Percentiles rank a stretch among this genome's conserved stretches.
Evolutionary conservation across 2,329 filamentous ascomycete genomes (phyloP).

Genomic region (Apiospora hydei): DNA sequence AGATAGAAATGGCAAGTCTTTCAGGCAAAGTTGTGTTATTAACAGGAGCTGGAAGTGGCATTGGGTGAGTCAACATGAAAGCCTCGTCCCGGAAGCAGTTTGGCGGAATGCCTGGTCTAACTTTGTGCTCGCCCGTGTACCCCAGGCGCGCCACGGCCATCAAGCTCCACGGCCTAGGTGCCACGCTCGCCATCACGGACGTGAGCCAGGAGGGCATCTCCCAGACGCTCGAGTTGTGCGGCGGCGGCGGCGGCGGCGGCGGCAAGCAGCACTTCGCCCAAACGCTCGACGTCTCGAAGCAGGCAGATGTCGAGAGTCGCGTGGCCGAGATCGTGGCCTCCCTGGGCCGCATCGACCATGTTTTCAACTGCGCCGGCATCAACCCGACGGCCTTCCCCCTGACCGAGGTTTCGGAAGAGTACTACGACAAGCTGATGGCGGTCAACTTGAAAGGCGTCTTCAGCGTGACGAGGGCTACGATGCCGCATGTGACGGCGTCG

Average conservation of each 20-base stretch:
- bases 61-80: conserved; percentile 23
- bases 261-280: conserved; percentile 24
- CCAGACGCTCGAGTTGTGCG: conserved; percentile 12
- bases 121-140: neutral
- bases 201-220: conserved; percentile 35
- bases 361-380: conserved; percentile 54
- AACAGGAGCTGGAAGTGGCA: conserved; percentile 30
- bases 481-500: conserved; percentile 45
- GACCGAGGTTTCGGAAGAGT: conserved; percentile 51
- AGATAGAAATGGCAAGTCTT: conserved; percentile 14
- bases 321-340: conserved; percentile 33
- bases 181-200: conserved; percentile 38
- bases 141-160: conserved; percentile 34
- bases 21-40: conserved; percentile 24
- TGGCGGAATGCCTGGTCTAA: neutral
- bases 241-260: conserved; percentile 1
- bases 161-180: conserved; percentile 37
- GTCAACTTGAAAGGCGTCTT: conserved; percentile 54
- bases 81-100: neutral
- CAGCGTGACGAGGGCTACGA: conserved; percentile 50
- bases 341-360: conserved; percentile 42
- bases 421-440: conserved; percentile 53
- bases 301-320: conserved; percentile 34
- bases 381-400: conserved; percentile 53
- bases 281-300: conserved; percentile 41